Conservation (phyloP, 225 moss, liverwort and hornwort species). For the Pleurozium schreberi region DNA sequence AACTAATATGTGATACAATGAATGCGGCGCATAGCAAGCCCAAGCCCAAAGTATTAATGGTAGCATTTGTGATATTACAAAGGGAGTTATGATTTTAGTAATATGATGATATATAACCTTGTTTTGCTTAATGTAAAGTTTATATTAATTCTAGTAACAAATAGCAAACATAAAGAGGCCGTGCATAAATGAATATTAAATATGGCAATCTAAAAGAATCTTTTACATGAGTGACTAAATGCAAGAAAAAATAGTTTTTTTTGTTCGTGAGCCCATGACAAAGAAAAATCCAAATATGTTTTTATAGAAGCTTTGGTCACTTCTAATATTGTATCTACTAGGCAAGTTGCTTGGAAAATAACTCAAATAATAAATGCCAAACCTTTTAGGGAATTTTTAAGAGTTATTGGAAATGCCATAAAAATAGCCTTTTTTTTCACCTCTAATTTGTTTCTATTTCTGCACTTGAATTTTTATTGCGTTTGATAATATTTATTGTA, state of each 20-base stretch:
- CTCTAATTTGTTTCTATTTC: no score
- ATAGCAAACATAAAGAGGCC: not conserved
- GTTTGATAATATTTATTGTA: not conserved
- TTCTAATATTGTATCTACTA: not conserved
- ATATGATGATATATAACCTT: not conserved
- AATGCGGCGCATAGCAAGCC: no score
- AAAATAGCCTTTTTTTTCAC: not conserved
- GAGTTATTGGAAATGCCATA: fast-evolving
- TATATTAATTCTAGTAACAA: not conserved
- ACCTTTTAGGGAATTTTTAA: no score
- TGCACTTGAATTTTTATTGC: not conserved
- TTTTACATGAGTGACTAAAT: not conserved
- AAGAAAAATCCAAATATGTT: not conserved
- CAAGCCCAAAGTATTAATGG: no score
- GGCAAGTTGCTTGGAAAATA: not conserved
- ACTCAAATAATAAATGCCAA: not conserved
- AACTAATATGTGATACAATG: no score
- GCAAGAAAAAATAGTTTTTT: not conserved
- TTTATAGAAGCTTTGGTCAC: not conserved
- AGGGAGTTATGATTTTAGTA: no score
- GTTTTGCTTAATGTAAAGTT: not conserved
- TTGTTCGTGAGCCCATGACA: fast-evolving
- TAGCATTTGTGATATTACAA: no score
- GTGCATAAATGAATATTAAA: not conserved
- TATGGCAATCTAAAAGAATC: not conserved